phyloP scores from a whole-genome alignment of 148 eudicot species.

The Euryodendron excelsum region DNA sequence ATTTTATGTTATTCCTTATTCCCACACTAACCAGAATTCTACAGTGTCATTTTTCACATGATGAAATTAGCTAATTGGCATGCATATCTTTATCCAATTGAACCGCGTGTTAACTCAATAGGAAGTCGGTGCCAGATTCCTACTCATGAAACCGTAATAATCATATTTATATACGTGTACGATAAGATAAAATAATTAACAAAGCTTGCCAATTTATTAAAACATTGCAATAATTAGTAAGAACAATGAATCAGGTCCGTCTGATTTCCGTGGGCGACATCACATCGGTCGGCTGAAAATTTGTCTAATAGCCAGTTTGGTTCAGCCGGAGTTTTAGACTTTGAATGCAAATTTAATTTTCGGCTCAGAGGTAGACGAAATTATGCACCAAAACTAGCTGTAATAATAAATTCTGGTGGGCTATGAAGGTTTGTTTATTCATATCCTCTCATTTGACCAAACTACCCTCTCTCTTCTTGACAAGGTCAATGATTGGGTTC shows the following conservation, averaged over 20 bases:
- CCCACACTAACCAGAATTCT: too few species aligned
- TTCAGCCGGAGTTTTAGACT: not conserved
- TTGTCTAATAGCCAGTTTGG: too few species aligned
- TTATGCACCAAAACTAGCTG: not conserved
- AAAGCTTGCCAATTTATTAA: not conserved
- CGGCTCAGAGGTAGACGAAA: not conserved
- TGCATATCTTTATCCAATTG: too few species aligned
- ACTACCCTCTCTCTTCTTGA: constrained; percentile 1
- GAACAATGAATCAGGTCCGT: too few species aligned
- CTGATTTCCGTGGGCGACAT: too few species aligned
- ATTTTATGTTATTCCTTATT: too few species aligned
- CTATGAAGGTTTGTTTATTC: not conserved
- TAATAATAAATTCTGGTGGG: not conserved
- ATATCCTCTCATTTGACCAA: constrained; percentile 4
- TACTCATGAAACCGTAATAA: not conserved
- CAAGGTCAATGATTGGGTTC: not conserved
- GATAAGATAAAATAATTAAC: not conserved
- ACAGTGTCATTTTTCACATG: too few species aligned
- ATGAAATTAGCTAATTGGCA: too few species aligned
- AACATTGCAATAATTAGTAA: too few species aligned
- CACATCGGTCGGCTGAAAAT: too few species aligned
- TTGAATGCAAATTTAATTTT: not conserved
- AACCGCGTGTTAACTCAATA: not conserved
- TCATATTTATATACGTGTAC: not conserved
- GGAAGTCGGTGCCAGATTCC: not conserved